Conservation (phyloP, 129 eudicot species). For the Dittrichia graveolens region DNA sequence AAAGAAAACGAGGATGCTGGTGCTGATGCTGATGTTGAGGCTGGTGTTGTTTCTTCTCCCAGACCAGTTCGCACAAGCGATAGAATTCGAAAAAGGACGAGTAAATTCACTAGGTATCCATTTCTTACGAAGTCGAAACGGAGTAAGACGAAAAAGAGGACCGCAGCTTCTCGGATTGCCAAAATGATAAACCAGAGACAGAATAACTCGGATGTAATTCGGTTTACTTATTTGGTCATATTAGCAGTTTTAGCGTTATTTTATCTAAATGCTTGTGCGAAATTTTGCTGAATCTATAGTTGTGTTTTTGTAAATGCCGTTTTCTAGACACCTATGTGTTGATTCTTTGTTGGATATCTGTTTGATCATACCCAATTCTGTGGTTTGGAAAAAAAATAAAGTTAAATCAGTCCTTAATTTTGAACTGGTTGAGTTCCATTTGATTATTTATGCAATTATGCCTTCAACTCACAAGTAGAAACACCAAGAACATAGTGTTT, state of each 20-base stretch:
- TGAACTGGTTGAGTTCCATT: neutral
- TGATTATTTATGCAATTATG: neutral
- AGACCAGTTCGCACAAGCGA: conserved; percentile 62
- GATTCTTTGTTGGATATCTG: neutral
- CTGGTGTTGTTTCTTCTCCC: conserved; percentile 39
- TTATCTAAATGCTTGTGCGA: conserved; percentile 17
- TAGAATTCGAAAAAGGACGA: conserved; percentile 60
- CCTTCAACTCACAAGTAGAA: neutral
- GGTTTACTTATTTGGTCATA: neutral
- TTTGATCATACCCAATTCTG: conserved; percentile 3
- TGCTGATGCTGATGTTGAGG: conserved; percentile 35
- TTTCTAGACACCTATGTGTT: neutral
- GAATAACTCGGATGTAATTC: conserved; percentile 44
- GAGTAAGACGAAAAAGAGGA: conserved; percentile 51
- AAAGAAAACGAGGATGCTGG: conserved; percentile 36
- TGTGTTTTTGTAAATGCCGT: neutral
- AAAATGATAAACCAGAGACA: conserved; percentile 49
- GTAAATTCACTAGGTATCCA: conserved; percentile 34
- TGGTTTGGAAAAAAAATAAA: conserved; percentile 23
- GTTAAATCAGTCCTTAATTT: conserved; percentile 1
- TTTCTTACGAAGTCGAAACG: conserved; percentile 34
- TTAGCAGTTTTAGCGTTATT: neutral
- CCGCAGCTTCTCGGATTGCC: conserved; percentile 66
- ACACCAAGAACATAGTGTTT: neutral
- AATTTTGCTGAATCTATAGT: neutral